Base-by-base conservation (phyloP, 192 early-diverging fungal genomes). In the Geranomyces michiganensis region DNA sequence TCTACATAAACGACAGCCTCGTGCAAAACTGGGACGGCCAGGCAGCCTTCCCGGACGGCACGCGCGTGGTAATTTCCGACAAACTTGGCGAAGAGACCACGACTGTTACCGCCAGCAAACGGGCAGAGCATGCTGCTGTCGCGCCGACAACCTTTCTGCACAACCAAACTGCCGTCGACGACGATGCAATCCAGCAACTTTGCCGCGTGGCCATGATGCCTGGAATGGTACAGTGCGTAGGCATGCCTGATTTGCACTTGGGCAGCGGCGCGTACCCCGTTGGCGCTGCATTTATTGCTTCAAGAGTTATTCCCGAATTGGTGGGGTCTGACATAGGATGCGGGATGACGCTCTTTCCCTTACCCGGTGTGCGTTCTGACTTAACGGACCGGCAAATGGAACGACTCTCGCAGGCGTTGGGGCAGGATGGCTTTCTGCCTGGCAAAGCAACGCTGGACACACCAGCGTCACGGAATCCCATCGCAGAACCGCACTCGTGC, bases 321-420 rank as follows among this genome's bases (percentile, higher is more conserved):
- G 84, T 89, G 62, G 88, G 88, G 22, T 78, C 80, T 12, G 85
- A 89, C 56, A 77, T 85, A 64, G 87, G 88, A 30, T 88, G 87
- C 68, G 87, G 87, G 33, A 88, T 88, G 87, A 74, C 77, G 0
- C 74, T 87, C 0, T 85, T 78, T 65, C 71, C 73, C 0, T 71
- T 67, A 13, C 51, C 61, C 15, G 67, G 76, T 45, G 21, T 24
- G 12, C 9, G 33, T 14, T 17, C 58, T 7, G 17, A 17, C 58
- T 17, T 60, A 6, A 41, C 8, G 2, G 62, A 41, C n/a, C 15
- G 43, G 41, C 62, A 64, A 21, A 13, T 64, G 41, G 2, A 24
- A 14, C 32, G 41, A 21, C 14, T 64, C 3, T 27, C 31, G 27
- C 7, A 27, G 31, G 21, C 29, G 22, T 9, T 60, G 7, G 58